Conservation (phyloP, 805 yeast species). For the Brettanomyces bruxellensis region DNA sequence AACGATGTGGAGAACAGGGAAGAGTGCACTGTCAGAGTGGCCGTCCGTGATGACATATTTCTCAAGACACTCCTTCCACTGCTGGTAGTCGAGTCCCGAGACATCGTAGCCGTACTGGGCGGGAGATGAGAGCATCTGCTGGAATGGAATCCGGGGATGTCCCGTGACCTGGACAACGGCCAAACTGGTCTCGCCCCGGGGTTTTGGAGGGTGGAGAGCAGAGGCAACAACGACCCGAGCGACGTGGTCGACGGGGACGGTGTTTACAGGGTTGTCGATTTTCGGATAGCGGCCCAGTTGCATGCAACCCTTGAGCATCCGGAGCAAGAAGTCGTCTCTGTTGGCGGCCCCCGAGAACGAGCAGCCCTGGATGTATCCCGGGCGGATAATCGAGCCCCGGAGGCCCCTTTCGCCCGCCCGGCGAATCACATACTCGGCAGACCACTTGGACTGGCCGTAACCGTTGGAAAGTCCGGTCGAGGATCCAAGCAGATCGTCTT, state of each 20-base stretch:
- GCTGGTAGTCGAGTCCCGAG: conserved; percentile 52
- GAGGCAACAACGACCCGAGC: conserved; percentile 84
- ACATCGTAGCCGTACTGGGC: conserved; percentile 66
- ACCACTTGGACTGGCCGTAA: conserved; percentile 98
- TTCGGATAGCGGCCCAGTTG: conserved; percentile 83
- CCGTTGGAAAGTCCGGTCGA: conserved; percentile 79
- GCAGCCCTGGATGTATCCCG: conserved; percentile 93
- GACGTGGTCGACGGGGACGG: conserved; percentile 98
- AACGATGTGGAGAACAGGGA: conserved; percentile 90
- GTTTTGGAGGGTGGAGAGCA: conserved; percentile 63
- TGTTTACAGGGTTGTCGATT: conserved; percentile 79
- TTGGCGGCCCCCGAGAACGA: conserved; percentile 79
- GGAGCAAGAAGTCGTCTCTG: conserved; percentile 90
- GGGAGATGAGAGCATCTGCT: conserved; percentile 61
- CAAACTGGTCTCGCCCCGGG: conserved; percentile 30
- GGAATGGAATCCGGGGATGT: conserved; percentile 84
- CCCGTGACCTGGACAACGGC: conserved; percentile 94
- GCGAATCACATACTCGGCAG: conserved; percentile 83
- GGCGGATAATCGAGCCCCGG: conserved; percentile 83
- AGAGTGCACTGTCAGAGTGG: conserved; percentile 70
- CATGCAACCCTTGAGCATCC: conserved; percentile 91
- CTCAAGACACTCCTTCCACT: conserved; percentile 76
- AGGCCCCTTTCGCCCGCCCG: conserved; percentile 84
- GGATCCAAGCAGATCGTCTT: conserved; percentile 79
- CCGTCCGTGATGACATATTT: conserved; percentile 64